Percentiles rank a stretch among this genome's conserved stretches.
These are phyloP conservation scores for Apiospora saccharicola DNA, from an alignment of 2,329 filamentous ascomycete species.

Conservation along the genomic window DNA sequence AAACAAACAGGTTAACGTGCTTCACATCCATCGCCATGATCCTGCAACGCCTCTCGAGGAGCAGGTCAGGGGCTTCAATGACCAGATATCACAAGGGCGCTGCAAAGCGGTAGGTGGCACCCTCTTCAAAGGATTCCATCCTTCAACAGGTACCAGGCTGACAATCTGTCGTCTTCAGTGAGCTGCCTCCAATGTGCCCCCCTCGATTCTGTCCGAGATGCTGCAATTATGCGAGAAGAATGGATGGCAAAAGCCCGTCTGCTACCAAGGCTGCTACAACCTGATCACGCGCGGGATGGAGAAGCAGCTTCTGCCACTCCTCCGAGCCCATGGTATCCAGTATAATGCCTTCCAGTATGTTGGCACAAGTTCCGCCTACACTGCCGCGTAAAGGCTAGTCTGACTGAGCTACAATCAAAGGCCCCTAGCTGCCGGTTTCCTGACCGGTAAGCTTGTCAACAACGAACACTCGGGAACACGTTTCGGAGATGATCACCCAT, in stretches of 20 bases:
- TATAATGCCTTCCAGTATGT: constrained; percentile 33
- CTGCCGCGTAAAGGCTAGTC: not conserved
- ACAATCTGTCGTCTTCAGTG: constrained; percentile 34
- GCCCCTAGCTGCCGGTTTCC: constrained; percentile 40
- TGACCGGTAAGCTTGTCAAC: constrained; percentile 43
- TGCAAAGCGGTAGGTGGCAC: no score
- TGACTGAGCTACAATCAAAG: constrained; percentile 26
- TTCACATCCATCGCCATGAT: no score
- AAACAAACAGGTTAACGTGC: no score
- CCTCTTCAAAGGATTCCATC: no score
- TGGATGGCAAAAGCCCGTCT: constrained; percentile 44
- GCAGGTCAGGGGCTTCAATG: no score
- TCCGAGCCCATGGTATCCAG: constrained; percentile 40
- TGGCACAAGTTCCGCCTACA: no score
- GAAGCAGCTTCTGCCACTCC: constrained; percentile 43
- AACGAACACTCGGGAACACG: constrained; percentile 38
- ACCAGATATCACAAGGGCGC: no score
- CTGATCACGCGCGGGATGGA: constrained; percentile 45
- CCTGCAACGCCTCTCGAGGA: no score
- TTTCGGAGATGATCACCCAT: constrained; percentile 37
- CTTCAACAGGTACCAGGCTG: no score
- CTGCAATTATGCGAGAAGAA: constrained; percentile 44
- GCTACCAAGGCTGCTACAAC: constrained; percentile 41
- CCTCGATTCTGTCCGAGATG: constrained; percentile 41
- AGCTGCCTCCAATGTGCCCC: constrained; percentile 47